Percentiles rank a stretch among this genome's conserved stretches.
These are phyloP conservation scores for Chaetoceros muelleri DNA, from an alignment of 108 stramenopile genomes.

Conservation along the genomic window DNA sequence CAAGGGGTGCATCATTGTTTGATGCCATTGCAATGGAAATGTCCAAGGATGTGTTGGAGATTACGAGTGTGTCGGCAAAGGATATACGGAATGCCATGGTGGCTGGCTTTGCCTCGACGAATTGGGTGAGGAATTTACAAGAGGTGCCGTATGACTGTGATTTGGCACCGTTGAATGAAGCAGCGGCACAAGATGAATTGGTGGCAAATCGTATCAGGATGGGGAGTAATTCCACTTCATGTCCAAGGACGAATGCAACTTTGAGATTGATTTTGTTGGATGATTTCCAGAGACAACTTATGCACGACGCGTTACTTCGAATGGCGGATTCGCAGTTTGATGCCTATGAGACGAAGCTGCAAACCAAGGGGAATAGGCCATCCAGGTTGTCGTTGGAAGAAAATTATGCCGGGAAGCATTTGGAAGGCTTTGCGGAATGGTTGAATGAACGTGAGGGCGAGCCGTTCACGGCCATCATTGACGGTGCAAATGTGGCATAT, in stretches of 20 bases:
- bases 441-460: slow-evolving; percentile 31
- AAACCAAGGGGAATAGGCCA: slow-evolving; percentile 1
- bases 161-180: slow-evolving; percentile 35
- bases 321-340: slow-evolving; percentile 3
- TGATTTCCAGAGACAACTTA: slow-evolving; percentile 35
- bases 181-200: slow-evolving; percentile 38
- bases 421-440: neutral
- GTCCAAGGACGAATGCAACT: slow-evolving; percentile 47
- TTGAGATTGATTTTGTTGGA: slow-evolving; percentile 56
- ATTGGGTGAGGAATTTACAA: slow-evolving; percentile 16
- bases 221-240: slow-evolving; percentile 39
- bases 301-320: slow-evolving; percentile 22
- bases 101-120: slow-evolving; percentile 22
- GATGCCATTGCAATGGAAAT: slow-evolving; percentile 60
- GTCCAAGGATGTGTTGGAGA: slow-evolving; percentile 60
- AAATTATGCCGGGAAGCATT: slow-evolving; percentile 1
- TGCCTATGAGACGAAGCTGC: slow-evolving; percentile 1
- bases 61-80: slow-evolving; percentile 52
- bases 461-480: slow-evolving; percentile 77
- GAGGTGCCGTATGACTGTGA: slow-evolving; percentile 24
- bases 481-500: slow-evolving; percentile 74
- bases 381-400: slow-evolving; percentile 13
- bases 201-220: slow-evolving; percentile 46
- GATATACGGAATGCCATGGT: slow-evolving; percentile 57
- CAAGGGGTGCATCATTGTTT: slow-evolving; percentile 50